Percentiles rank a stretch among this genome's conserved stretches.
These are phyloP conservation scores for Claviceps sp. DNA, from an alignment of 2,329 filamentous ascomycete genomes.

Conservation along the genomic window DNA sequence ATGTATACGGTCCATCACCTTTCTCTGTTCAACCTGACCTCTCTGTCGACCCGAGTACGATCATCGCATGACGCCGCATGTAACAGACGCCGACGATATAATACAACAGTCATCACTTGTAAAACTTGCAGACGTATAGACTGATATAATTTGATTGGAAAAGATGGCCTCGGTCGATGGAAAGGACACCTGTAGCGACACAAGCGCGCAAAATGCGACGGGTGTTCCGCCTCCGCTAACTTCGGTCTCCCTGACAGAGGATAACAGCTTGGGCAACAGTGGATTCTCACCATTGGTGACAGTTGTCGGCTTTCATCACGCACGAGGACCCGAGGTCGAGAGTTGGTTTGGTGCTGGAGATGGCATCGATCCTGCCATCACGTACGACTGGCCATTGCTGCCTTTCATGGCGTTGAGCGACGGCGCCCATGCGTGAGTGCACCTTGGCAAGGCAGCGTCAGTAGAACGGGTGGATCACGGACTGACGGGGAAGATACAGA, in stretches of 20 bases:
- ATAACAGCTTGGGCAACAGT: constrained; percentile 16
- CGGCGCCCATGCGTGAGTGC: constrained; percentile 75
- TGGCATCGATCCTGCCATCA: constrained; percentile 61
- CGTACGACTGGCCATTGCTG: constrained; percentile 82
- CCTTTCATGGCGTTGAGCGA: constrained; percentile 97
- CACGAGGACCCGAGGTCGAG: constrained; percentile 83
- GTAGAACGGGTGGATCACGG: not conserved
- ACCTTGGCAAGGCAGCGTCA: not conserved
- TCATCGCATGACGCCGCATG: not conserved
- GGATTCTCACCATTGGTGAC: constrained; percentile 57
- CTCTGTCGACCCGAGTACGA: not conserved
- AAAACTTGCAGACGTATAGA: not conserved
- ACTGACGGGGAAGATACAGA: constrained; percentile 26
- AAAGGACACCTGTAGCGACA: not conserved
- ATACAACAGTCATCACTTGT: not conserved
- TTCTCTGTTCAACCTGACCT: not conserved
- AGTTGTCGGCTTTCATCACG: constrained; percentile 77
- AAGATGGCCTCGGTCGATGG: constrained; percentile 1
- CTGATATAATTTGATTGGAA: not conserved
- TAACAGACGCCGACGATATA: not conserved
- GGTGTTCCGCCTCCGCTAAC: constrained; percentile 18
- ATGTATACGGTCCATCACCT: not conserved
- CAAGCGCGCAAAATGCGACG: constrained; percentile 11
- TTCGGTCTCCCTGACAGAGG: constrained; percentile 18
- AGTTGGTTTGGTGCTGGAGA: constrained; percentile 71